Base-by-base conservation (phyloP, 305 asterid genomes). In the Plantago rigida region DNA sequence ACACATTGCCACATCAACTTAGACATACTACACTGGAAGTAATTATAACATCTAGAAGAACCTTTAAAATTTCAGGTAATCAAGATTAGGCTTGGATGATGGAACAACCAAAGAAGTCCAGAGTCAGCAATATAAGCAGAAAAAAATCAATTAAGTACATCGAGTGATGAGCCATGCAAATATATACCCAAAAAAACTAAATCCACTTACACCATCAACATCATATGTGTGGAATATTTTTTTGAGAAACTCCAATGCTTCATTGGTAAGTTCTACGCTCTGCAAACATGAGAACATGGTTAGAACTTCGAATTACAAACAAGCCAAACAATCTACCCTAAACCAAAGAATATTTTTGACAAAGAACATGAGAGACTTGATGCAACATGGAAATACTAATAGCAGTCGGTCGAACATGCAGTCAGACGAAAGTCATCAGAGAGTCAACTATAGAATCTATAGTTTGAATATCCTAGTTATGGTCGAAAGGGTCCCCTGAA, bases 241-340 rank as follows among this genome's bases (percentile, higher is more conserved):
- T 72, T 64, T 77, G 76, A 93, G 92, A 69, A 93, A 93, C 29
- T 93, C 95, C 81, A 82, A 67, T 56, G 95, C 96, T 60, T 93
- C 99, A 73, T 63, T 76, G 58, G 94, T 82, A 58, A 93, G 83
- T 92, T 93, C 99, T 81, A 84, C 96, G 54, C 94, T 89, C 99
- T 93, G 59, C 74, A 74, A 36, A 78, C 70, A 71, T 45, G 72
- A 72, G 51, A 76, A 70, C 49, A 26, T 26, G 44, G 53, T 82
- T 56, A 73, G 69, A 59, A 63, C 49, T 44, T 68, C 10, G 56
- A 52, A 63, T 34, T 22, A 22, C 26, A 22, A 22, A 22, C 26
- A 22, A 22, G 1, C 1, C 26, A 22, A 1, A 51, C 12, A 4
- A 12, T 11, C 59, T 24, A 4, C 42, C 59, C 9, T 7, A 52